A percentile compares a stretch with the other conserved stretches of the same genome.
phyloP scores from a whole-genome alignment of 2,329 filamentous ascomycete genomes.

The Harringtonia aguacate region DNA sequence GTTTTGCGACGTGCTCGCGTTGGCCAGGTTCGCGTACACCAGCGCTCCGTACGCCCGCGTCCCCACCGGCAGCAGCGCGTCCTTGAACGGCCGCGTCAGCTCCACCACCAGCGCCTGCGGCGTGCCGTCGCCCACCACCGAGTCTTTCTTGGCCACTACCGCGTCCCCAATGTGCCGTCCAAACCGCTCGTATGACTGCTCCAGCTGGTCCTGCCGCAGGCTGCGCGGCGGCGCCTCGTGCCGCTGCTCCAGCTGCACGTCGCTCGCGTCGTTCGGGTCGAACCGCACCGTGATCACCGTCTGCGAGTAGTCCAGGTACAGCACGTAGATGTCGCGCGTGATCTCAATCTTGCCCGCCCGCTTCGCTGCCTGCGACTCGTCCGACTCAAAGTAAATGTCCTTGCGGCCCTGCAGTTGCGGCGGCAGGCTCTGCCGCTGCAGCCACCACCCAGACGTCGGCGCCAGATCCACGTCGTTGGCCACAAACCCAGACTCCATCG shows the following conservation, averaged over 20 bases:
- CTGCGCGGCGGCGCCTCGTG: constrained; percentile 75
- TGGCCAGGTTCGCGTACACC: constrained; percentile 90
- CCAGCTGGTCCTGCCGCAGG: constrained; percentile 86
- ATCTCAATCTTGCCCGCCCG: constrained; percentile 60
- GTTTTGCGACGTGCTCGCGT: constrained; percentile 78
- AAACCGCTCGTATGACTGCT: constrained; percentile 71
- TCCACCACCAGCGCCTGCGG: constrained; percentile 69
- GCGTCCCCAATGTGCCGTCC: constrained; percentile 68
- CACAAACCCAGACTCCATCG: constrained; percentile 71
- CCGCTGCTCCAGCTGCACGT: constrained; percentile 70
- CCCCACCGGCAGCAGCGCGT: constrained; percentile 75
- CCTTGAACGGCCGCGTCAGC: constrained; percentile 60
- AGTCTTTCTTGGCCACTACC: constrained; percentile 62
- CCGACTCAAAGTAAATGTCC: constrained; percentile 73
- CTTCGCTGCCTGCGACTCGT: constrained; percentile 62
- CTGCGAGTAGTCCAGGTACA: constrained; percentile 95
- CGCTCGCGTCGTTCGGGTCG: constrained; percentile 51
- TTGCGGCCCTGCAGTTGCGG: constrained; percentile 72
- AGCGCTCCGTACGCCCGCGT: constrained; percentile 81
- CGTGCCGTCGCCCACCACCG: constrained; percentile 73
- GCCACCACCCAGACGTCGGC: constrained; percentile 74
- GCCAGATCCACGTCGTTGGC: constrained; percentile 79
- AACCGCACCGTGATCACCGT: constrained; percentile 76
- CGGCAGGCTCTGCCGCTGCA: constrained; percentile 66
- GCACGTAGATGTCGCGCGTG: constrained; percentile 72